Evolutionary conservation across 192 early-diverging fungal species (phyloP).

Genomic region (Coemansia sp.): DNA sequence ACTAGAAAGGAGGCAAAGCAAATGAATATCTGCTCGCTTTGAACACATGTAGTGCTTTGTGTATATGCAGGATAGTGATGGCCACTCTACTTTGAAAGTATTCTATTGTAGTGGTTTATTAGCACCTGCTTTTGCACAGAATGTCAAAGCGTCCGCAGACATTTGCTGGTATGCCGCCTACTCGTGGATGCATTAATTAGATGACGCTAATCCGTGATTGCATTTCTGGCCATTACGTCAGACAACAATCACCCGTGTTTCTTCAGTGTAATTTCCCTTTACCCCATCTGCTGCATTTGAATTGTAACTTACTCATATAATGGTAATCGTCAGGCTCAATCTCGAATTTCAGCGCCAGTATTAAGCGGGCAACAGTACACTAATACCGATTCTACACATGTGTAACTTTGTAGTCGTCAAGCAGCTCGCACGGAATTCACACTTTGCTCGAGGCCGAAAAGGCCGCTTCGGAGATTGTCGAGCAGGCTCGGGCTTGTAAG

Average conservation of each 20-base stretch:
- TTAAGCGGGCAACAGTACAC: no score
- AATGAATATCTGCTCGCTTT: no score
- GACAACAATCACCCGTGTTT: neutral
- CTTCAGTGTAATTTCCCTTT: neutral
- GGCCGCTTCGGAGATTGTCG: slow-evolving; percentile 90
- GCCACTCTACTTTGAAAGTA: no score
- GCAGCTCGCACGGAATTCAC: slow-evolving; percentile 88
- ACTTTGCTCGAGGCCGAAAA: slow-evolving; percentile 97
- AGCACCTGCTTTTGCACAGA: no score
- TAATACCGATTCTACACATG: no score
- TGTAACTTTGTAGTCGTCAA: slow-evolving; percentile 47
- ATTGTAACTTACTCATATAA: neutral
- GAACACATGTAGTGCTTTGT: no score
- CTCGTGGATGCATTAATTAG: neutral
- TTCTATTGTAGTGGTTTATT: no score
- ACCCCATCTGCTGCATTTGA: neutral
- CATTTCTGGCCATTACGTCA: neutral
- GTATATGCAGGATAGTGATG: no score
- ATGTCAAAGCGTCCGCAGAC: no score
- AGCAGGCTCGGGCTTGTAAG: slow-evolving; percentile 80
- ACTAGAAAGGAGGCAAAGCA: no score
- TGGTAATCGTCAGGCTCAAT: slow-evolving; percentile 5
- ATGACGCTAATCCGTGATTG: neutral
- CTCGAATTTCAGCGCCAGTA: neutral
- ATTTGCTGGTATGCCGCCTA: no score